Evolutionary conservation across 257 asterid genomes (phyloP).

Genomic region (Ehretia macrophylla): DNA sequence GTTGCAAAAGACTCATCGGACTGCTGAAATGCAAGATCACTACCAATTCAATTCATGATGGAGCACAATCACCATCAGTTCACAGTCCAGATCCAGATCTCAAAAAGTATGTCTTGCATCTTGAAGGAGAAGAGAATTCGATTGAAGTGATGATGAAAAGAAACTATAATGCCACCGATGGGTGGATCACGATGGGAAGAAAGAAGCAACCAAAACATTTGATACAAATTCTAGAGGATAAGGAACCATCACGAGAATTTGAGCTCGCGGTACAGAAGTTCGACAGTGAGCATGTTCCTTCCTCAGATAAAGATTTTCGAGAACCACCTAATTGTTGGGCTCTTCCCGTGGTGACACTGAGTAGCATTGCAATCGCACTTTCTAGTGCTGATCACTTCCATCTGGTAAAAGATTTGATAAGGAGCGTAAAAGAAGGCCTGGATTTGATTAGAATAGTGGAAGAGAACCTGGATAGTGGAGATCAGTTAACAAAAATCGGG

Average conservation of each 20-base stretch:
- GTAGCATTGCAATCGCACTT: slow-evolving; percentile 74
- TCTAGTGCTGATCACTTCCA: slow-evolving; percentile 23
- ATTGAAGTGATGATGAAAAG: slow-evolving; percentile 50
- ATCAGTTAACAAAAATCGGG: slow-evolving; percentile 38
- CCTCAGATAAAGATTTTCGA: slow-evolving; percentile 12
- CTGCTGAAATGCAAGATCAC: slow-evolving; percentile 21
- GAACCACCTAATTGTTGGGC: slow-evolving; percentile 85
- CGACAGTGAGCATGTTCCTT: slow-evolving; percentile 47
- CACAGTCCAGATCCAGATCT: slow-evolving; percentile 37
- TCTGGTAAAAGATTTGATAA: slow-evolving; percentile 34
- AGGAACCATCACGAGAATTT: slow-evolving; percentile 35
- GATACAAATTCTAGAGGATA: slow-evolving; percentile 36
- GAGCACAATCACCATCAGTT: slow-evolving; percentile 30
- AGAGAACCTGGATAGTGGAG: slow-evolving; percentile 31
- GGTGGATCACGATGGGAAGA: slow-evolving; percentile 59
- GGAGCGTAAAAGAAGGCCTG: slow-evolving; percentile 52
- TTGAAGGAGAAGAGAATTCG: slow-evolving; percentile 70
- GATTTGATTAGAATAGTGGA: slow-evolving; percentile 44
- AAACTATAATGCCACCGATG: slow-evolving; percentile 43
- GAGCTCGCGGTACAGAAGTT: slow-evolving; percentile 52
- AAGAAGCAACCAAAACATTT: slow-evolving; percentile 50
- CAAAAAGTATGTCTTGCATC: slow-evolving; percentile 55
- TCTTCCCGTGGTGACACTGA: slow-evolving; percentile 73
- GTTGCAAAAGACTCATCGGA: slow-evolving; percentile 24
- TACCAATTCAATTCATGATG: slow-evolving; percentile 11